Conservation (phyloP, 2,329 filamentous ascomycete species). For the Canariomyces notabilis region DNA sequence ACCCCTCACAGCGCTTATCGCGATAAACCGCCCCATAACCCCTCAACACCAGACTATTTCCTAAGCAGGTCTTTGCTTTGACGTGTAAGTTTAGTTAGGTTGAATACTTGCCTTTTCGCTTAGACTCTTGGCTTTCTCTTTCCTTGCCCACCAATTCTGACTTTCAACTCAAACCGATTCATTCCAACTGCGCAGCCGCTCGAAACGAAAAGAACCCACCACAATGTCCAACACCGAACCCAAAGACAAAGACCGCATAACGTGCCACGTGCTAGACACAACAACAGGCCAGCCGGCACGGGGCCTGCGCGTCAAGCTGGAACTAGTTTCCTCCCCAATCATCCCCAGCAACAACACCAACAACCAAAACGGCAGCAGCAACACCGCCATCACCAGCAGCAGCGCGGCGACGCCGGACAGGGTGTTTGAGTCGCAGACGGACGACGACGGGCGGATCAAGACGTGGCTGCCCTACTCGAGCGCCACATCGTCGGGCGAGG, state of each 20-base stretch:
- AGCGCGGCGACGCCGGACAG: conserved; percentile 30
- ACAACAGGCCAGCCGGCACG: conserved; percentile 64
- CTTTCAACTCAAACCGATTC: background rate
- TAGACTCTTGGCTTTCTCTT: too few relatives aligned
- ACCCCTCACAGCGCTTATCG: conserved; percentile 12
- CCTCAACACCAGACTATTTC: background rate
- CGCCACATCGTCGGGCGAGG: conserved; percentile 47
- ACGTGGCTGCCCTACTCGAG: conserved; percentile 59
- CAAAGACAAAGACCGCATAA: conserved; percentile 63
- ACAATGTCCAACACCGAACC: conserved; percentile 18
- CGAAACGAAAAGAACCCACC: too few relatives aligned
- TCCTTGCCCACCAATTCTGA: background rate
- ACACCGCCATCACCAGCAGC: conserved; percentile 17
- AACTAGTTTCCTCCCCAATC: conserved; percentile 35
- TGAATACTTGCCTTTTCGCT: background rate
- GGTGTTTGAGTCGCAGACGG: conserved; percentile 63
- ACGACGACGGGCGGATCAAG: conserved; percentile 69
- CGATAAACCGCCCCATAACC: conserved; percentile 17
- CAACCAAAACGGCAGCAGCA: conserved; percentile 28
- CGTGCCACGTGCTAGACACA: conserved; percentile 83
- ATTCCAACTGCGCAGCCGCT: background rate
- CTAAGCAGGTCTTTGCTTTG: background rate
- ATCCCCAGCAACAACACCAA: conserved; percentile 19
- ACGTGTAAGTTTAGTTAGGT: background rate
- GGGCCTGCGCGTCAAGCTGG: conserved; percentile 61